A percentile compares a stretch with the other conserved stretches of the same genome.
These are phyloP conservation scores for Lyophyllum shimeji DNA, from an alignment of 768 basidiomycete genomes.

Conservation along the genomic window DNA sequence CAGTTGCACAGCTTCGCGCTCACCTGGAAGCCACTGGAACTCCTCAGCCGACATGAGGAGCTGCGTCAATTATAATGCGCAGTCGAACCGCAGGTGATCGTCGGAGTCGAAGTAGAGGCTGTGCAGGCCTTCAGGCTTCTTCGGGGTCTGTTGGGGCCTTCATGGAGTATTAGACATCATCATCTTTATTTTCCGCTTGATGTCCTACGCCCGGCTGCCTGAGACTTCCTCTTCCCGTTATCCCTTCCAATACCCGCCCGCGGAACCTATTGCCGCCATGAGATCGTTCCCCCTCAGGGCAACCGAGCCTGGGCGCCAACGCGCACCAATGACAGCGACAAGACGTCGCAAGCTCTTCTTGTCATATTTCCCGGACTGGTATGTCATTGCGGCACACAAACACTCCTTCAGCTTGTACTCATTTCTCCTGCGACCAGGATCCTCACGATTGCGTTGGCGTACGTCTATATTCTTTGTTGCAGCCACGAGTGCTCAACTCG, in stretches of 20 bases:
- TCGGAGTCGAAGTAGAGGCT: neutral
- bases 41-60: conserved; percentile 15
- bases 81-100: neutral
- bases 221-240: conserved; percentile 12
- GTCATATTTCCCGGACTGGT: conserved; percentile 82
- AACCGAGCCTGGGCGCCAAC: conserved; percentile 13
- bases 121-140: no score
- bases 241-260: no score
- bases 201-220: conserved; percentile 32
- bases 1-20: neutral
- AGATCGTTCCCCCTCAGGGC: conserved; percentile 24
- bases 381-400: conserved; percentile 17
- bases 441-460: conserved; percentile 68
- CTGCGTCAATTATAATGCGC: no score
- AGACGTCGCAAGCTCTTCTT: conserved; percentile 45
- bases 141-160: neutral
- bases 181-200: conserved; percentile 1
- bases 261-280: conserved; percentile 21
- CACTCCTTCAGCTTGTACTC: neutral
- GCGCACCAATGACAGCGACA: conserved; percentile 26
- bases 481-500: neutral
- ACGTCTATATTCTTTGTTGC: conserved; percentile 23
- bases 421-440: conserved; percentile 43
- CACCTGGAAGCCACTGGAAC: conserved; percentile 58
- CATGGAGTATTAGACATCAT: neutral